These are phyloP conservation scores for Cruciata laevipes DNA, from an alignment of 257 asterid species.

Conservation along the genomic window DNA sequence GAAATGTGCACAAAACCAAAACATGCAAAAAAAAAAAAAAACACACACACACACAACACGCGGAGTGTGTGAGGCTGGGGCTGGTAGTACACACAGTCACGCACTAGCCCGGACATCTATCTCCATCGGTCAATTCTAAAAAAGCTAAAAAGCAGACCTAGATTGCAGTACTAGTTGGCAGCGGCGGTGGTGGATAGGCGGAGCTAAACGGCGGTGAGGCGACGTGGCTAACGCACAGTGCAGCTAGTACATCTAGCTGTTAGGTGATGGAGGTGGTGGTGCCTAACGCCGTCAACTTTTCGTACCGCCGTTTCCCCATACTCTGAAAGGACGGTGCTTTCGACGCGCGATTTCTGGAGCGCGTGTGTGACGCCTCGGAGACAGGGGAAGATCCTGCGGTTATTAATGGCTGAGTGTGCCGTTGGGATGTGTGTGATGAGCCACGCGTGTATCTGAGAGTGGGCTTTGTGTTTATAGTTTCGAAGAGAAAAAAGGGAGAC, in stretches of 20 bases:
- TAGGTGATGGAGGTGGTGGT: conserved; percentile 9
- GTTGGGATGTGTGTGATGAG: neutral
- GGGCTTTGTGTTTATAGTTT: neutral
- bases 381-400: neutral
- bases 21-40: neutral
- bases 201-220: conserved; percentile 77
- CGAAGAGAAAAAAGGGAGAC: neutral
- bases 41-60: neutral
- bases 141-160: neutral
- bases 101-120: neutral
- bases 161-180: neutral
- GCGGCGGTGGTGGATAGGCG: neutral
- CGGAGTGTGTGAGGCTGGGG: conserved; percentile 5
- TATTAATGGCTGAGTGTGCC: neutral
- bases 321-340: neutral
- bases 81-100: conserved; percentile 1
- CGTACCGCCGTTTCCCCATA: conserved; percentile 15
- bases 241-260: neutral
- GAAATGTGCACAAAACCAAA: neutral
- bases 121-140: neutral
- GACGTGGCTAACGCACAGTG: conserved; percentile 33
- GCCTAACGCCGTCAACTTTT: conserved; percentile 21
- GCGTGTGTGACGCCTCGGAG: neutral
- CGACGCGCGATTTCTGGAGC: neutral
- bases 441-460: neutral